Base-by-base conservation (phyloP, 73 alveolate genomes). In the Paramecium bursaria region DNA sequence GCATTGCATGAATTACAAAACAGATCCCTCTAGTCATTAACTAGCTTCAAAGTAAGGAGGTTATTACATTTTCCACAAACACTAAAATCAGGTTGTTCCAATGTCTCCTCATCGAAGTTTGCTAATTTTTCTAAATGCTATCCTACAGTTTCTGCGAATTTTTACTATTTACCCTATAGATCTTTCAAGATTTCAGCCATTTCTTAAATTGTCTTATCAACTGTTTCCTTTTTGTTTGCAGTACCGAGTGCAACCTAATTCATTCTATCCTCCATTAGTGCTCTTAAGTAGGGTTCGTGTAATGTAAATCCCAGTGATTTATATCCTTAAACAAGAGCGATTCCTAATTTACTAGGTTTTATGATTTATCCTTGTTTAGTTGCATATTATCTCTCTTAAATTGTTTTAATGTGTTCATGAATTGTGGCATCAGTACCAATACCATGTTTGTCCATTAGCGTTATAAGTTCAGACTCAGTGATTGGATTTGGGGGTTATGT, bases 371-470 rank as follows among this genome's bases (percentile, higher is more conserved):
- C 95, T 50, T 90, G 75, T 88, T 96, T 95, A 50, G 61, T 50
- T 15, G 99, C 99, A 90, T 98, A 98, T 39, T 94, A 95, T 74
- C 99, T 85, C 14, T 87, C 90, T 42, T 89, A 80, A 46, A 98
- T 86, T 46, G 98, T 97, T 86, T 97, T 96, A 46, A 98, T 98
- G 90, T 98, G 99, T 73, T 98, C 99, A 86, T 98, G 99, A 80
- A 98, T 98, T 1, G 99, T 98, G 10, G 99, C 99, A 91, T 98
- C 99, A 14, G 99, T 98, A 14, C 99, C 99, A 26, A 98, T 97
- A 27, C 99, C 99, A 73, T 97, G 92, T 75, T 96, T 90, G 90
- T 98, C 99, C 99, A 98, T 98, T 80, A 88, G 48, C 9, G 95
- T 82, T 50, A 98, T 98, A 33, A 98, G 86, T 76, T 97, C 99